A percentile compares a stretch with the other conserved stretches of the same genome.
These are phyloP conservation scores for Clonostachys chloroleuca DNA, from an alignment of 2,329 filamentous ascomycete genomes.

Conservation along the genomic window DNA sequence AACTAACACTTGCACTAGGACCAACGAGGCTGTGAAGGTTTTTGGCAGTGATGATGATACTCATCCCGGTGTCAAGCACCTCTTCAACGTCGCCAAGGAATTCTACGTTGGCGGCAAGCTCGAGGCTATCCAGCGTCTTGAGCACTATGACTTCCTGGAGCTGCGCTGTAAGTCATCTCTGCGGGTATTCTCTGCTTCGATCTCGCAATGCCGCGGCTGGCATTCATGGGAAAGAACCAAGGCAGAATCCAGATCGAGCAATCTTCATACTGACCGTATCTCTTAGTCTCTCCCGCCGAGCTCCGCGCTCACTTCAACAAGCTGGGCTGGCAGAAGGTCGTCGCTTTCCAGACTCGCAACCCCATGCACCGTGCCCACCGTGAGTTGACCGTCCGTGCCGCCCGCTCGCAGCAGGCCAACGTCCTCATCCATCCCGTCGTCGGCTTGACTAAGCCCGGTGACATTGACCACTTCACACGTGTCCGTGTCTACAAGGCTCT, in stretches of 20 bases:
- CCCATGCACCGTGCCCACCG: conserved; percentile 99
- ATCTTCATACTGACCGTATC: not conserved
- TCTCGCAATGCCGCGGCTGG: no score
- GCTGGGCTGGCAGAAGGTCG: conserved; percentile 95
- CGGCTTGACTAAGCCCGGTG: conserved; percentile 95
- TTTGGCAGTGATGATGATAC: conserved; percentile 88
- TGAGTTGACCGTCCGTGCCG: conserved; percentile 95
- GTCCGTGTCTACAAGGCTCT: conserved; percentile 98
- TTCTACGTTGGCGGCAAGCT: conserved; percentile 96
- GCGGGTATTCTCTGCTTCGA: not conserved
- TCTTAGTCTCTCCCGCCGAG: conserved; percentile 81
- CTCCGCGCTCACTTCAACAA: conserved; percentile 97
- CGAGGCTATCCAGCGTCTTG: conserved; percentile 88
- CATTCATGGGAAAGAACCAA: not conserved
- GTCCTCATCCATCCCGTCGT: conserved; percentile 99
- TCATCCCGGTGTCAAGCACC: conserved; percentile 89
- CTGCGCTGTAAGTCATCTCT: conserved; percentile 67
- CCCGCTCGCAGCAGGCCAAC: conserved; percentile 93
- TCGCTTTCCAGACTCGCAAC: conserved; percentile 98
- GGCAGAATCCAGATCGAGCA: not conserved
- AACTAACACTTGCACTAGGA: conserved; percentile 40
- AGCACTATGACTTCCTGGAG: conserved; percentile 98
- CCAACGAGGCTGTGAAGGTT: conserved; percentile 86
- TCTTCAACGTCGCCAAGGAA: conserved; percentile 75
- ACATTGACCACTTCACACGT: conserved; percentile 99